Percentiles rank a stretch among this genome's conserved stretches.
Conservation (phyloP, 148 eudicot species). For the Pharnaceum exiguum region DNA sequence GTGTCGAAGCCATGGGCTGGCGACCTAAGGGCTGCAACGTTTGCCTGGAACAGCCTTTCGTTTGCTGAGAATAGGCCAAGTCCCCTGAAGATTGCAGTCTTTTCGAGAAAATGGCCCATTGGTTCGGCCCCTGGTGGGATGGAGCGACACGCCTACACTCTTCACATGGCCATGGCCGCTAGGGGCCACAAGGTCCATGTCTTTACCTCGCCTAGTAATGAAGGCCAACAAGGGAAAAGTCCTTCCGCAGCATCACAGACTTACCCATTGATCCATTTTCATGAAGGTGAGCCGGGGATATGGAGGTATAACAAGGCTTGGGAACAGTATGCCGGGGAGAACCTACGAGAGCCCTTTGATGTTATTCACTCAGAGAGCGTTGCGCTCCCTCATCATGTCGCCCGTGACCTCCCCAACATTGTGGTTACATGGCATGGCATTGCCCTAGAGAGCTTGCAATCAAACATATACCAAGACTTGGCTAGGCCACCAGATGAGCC, state of each 20-base stretch:
- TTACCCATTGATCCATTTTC: conserved; percentile 54
- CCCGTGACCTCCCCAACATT: conserved; percentile 46
- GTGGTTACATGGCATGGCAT: conserved; percentile 91
- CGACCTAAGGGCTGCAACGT: conserved; percentile 57
- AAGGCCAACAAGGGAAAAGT: background rate
- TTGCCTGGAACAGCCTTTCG: conserved; percentile 60
- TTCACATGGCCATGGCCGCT: conserved; percentile 55
- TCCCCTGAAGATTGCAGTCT: conserved; percentile 58
- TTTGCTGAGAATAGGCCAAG: conserved; percentile 25
- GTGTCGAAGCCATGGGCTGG: conserved; percentile 42
- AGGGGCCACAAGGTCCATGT: conserved; percentile 66
- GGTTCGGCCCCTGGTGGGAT: conserved; percentile 71
- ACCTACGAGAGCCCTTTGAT: conserved; percentile 44
- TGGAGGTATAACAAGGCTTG: conserved; percentile 85
- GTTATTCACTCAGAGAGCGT: conserved; percentile 86
- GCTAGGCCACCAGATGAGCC: conserved; percentile 48
- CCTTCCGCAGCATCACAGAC: conserved; percentile 9
- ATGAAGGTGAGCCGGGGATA: conserved; percentile 53
- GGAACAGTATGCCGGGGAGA: conserved; percentile 68
- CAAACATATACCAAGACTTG: conserved; percentile 70
- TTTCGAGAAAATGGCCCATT: conserved; percentile 70
- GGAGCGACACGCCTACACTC: conserved; percentile 84
- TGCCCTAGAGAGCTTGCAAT: conserved; percentile 65
- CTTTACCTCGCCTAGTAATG: conserved; percentile 57
- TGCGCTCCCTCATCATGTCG: conserved; percentile 64